Percentiles rank a stretch among this genome's conserved stretches.
phyloP scores from a whole-genome alignment of 2,329 filamentous ascomycete genomes.

The Monosporascus sp. region DNA sequence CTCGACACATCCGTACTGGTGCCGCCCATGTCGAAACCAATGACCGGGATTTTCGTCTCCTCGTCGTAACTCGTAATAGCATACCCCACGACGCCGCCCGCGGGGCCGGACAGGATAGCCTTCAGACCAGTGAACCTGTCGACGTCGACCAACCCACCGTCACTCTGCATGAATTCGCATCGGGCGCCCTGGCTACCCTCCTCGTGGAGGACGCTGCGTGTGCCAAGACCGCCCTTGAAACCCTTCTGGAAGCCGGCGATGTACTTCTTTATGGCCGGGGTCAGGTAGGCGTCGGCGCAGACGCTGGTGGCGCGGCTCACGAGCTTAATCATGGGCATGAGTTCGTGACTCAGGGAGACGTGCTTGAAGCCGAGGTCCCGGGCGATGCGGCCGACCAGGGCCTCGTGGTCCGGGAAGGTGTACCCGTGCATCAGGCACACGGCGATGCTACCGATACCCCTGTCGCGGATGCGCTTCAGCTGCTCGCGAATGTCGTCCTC shows the following conservation, averaged over 20 bases:
- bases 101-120: constrained; percentile 83
- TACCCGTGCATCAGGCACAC: constrained; percentile 92
- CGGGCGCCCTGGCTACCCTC: constrained; percentile 63
- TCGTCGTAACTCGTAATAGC: constrained; percentile 86
- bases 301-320: constrained; percentile 71
- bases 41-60: constrained; percentile 75
- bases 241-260: constrained; percentile 68
- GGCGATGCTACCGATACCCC: constrained; percentile 74
- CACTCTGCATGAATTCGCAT: constrained; percentile 94
- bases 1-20: constrained; percentile 89
- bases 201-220: constrained; percentile 64
- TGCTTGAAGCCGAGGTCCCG: constrained; percentile 77
- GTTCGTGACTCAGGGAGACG: constrained; percentile 72
- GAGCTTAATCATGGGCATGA: constrained; percentile 89
- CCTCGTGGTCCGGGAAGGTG: constrained; percentile 83
- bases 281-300: constrained; percentile 75
- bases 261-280: constrained; percentile 74
- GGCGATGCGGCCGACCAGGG: constrained; percentile 69
- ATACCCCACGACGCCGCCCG: constrained; percentile 91
- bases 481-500: constrained; percentile 52
- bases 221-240: constrained; percentile 75
- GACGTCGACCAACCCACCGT: constrained; percentile 69
- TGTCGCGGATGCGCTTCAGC: constrained; percentile 61
- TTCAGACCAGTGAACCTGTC: constrained; percentile 78
- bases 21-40: constrained; percentile 89